These are phyloP conservation scores for Ogataea thermomethanolica DNA, from an alignment of 805 yeast genomes.

Conservation along the genomic window DNA sequence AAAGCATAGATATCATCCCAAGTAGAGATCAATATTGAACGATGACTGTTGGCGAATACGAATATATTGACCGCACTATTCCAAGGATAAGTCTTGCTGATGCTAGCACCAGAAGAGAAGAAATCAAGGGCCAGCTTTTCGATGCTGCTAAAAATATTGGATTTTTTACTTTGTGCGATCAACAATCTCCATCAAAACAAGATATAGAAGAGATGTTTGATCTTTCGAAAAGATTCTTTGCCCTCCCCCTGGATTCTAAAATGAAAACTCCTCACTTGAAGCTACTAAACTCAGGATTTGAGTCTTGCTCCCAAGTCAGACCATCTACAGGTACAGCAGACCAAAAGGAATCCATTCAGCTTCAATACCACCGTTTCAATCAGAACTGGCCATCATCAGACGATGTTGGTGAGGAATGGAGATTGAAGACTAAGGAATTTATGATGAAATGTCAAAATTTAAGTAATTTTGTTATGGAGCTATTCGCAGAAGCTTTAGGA, in stretches of 20 bases:
- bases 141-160: constrained; percentile 32
- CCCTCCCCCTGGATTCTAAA: constrained; percentile 24
- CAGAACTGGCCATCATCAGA: constrained; percentile 32
- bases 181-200: constrained; percentile 29
- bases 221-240: constrained; percentile 25
- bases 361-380: constrained; percentile 31
- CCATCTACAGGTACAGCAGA: constrained; percentile 37
- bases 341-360: constrained; percentile 33
- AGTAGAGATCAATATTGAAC: neutral
- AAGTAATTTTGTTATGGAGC: constrained; percentile 26
- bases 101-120: constrained; percentile 27
- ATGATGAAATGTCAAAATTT: constrained; percentile 26
- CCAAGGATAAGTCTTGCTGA: constrained; percentile 31
- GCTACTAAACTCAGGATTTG: constrained; percentile 34
- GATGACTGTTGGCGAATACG: constrained; percentile 8
- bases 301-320: constrained; percentile 31
- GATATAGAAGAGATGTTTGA: constrained; percentile 31
- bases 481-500: constrained; percentile 33
- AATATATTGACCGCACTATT: constrained; percentile 21
- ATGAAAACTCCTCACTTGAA: constrained; percentile 32
- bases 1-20: too few relatives aligned
- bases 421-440: constrained; percentile 20
- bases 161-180: constrained; percentile 32
- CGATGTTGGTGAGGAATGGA: constrained; percentile 32
- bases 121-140: constrained; percentile 30